Conservation (phyloP, 495 filamentous ascomycete species). For the Aspergillus cavernicola region DNA sequence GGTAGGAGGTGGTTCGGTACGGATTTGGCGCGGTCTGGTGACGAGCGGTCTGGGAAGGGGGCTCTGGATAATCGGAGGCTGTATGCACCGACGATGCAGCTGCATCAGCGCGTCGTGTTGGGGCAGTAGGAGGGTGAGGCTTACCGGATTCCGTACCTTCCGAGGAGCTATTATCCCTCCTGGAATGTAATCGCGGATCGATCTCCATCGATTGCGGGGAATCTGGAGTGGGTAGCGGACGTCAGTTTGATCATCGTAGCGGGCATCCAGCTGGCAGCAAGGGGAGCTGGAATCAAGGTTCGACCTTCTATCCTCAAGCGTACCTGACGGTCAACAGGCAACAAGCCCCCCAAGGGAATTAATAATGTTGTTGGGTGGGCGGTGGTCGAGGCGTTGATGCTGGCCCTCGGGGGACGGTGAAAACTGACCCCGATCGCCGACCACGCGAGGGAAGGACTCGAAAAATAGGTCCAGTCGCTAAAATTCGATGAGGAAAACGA, state of each 20-base stretch:
- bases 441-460: neutral
- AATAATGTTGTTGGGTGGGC: too few species aligned
- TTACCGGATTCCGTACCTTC: slow-evolving; percentile 18
- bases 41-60: slow-evolving; percentile 21
- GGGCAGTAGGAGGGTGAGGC: slow-evolving; percentile 2
- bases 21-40: slow-evolving; percentile 8
- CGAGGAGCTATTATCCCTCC: slow-evolving; percentile 12
- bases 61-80: slow-evolving; percentile 29
- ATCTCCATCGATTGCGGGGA: slow-evolving; percentile 30
- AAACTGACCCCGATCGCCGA: slow-evolving; percentile 4
- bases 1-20: neutral
- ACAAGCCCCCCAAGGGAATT: too few species aligned
- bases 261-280: slow-evolving; percentile 8
- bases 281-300: neutral
- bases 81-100: slow-evolving; percentile 5
- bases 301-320: neutral
- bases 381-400: neutral
- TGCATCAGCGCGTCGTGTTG: slow-evolving; percentile 10
- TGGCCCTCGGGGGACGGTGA: neutral
- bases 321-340: neutral
- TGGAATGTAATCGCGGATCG: slow-evolving; percentile 29
- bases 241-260: slow-evolving; percentile 11
- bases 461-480: neutral
- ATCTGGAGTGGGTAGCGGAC: slow-evolving; percentile 6
- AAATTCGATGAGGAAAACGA: neutral